Conservation (phyloP, 2,329 filamentous ascomycete genomes). For the Ceratocystiopsis minuta region DNA sequence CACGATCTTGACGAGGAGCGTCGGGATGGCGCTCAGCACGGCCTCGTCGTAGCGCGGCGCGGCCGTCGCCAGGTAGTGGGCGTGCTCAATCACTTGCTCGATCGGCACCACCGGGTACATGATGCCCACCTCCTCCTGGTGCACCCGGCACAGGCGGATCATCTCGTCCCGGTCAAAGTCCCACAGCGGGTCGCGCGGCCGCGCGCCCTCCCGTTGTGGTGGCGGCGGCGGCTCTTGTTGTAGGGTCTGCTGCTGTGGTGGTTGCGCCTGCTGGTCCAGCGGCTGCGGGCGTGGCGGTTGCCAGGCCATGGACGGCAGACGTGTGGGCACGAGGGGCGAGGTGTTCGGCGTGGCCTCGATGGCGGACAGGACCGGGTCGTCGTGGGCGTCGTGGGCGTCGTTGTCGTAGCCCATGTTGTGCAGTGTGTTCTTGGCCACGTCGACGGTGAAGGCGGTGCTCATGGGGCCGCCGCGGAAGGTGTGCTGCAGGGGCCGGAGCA, state of each 20-base stretch:
- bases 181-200: constrained; percentile 54
- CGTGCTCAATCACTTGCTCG: constrained; percentile 50
- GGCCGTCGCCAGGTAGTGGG: constrained; percentile 46
- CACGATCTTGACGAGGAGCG: constrained; percentile 60
- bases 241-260: constrained; percentile 15
- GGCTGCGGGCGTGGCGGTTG: constrained; percentile 5
- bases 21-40: constrained; percentile 24
- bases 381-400: constrained; percentile 42
- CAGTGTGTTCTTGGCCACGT: constrained; percentile 71
- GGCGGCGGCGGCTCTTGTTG: constrained; percentile 13
- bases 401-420: constrained; percentile 71
- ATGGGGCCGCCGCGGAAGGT: constrained; percentile 63
- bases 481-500: constrained; percentile 25
- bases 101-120: constrained; percentile 83
- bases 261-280: background rate
- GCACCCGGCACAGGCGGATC: constrained; percentile 56
- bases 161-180: constrained; percentile 63
- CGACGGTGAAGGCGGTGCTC: constrained; percentile 68
- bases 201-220: no score
- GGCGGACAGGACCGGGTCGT: constrained; percentile 17
- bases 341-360: constrained; percentile 15
- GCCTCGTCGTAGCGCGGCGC: constrained; percentile 8
- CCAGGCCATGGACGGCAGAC: no score
- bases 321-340: constrained; percentile 16
- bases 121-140: constrained; percentile 77